Conservation (phyloP, 106 monocot genomes). For the Phalaenopsis aphrodite region DNA sequence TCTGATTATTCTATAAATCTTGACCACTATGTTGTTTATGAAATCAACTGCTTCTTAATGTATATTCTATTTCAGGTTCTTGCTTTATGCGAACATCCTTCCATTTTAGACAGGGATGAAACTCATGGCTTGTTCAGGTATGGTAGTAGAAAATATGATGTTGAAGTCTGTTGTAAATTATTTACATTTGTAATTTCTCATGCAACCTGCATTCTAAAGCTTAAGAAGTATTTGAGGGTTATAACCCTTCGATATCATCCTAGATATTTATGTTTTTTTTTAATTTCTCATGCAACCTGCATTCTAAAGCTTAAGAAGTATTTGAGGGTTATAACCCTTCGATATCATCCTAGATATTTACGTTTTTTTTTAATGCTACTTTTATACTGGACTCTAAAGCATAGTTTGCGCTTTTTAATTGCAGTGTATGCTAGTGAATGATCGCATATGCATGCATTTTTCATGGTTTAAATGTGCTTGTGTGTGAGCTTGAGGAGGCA, state of each 20-base stretch:
- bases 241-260: background rate
- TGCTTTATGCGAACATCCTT: conserved; percentile 73
- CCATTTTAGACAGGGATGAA: conserved; percentile 63
- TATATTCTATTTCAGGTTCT: conserved; percentile 53
- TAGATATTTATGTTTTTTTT: background rate
- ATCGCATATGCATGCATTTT: no score
- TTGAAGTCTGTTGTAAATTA: background rate
- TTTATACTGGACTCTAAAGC: background rate
- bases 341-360: background rate
- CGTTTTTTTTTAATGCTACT: background rate
- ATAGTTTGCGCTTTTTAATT: background rate
- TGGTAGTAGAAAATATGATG: conserved; percentile 1
- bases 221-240: background rate
- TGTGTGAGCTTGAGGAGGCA: background rate
- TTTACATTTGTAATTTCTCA: background rate
- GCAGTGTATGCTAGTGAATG: no score
- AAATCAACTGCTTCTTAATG: conserved; percentile 4
- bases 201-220: background rate
- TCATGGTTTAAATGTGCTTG: background rate
- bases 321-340: background rate
- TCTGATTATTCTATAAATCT: background rate
- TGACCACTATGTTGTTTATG: background rate
- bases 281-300: background rate
- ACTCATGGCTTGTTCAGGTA: conserved; percentile 85
- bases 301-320: background rate